These are phyloP conservation scores for Trichoderma koningii DNA, from an alignment of 2,329 filamentous ascomycete species.

Conservation along the genomic window DNA sequence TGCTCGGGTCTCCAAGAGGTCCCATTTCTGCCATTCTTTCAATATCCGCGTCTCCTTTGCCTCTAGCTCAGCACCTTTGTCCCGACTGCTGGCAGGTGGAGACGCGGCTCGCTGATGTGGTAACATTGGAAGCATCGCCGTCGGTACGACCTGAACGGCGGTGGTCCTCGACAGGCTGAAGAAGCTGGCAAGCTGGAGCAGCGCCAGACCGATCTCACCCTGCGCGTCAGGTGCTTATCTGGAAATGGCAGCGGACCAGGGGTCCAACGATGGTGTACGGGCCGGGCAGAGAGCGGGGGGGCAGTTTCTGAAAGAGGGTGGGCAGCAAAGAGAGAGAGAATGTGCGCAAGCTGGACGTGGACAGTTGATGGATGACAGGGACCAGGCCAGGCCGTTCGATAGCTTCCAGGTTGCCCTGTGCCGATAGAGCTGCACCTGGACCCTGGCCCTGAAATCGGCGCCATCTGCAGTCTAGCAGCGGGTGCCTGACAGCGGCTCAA, in stretches of 20 bases:
- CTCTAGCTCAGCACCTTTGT: neutral
- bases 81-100: neutral
- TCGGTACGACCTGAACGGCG: slow-evolving; percentile 10
- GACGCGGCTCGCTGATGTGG: slow-evolving; percentile 9
- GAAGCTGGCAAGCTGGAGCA: neutral
- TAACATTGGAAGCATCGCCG: slow-evolving; percentile 4
- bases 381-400: neutral
- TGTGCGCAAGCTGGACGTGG: neutral
- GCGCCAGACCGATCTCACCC: neutral
- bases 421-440: slow-evolving; percentile 4
- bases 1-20: neutral
- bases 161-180: neutral
- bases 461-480: slow-evolving; percentile 14
- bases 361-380: neutral
- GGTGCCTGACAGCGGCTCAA: slow-evolving; percentile 11
- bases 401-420: neutral
- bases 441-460: slow-evolving; percentile 1
- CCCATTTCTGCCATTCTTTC: neutral
- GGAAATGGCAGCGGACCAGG: neutral
- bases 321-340: neutral
- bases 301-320: no score
- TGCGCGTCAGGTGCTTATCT: neutral
- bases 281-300: neutral
- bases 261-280: neutral
- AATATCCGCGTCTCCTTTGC: neutral